Evolutionary conservation across 139 green algal genomes (phyloP).

Genomic region (Coccomyxa sp.): DNA sequence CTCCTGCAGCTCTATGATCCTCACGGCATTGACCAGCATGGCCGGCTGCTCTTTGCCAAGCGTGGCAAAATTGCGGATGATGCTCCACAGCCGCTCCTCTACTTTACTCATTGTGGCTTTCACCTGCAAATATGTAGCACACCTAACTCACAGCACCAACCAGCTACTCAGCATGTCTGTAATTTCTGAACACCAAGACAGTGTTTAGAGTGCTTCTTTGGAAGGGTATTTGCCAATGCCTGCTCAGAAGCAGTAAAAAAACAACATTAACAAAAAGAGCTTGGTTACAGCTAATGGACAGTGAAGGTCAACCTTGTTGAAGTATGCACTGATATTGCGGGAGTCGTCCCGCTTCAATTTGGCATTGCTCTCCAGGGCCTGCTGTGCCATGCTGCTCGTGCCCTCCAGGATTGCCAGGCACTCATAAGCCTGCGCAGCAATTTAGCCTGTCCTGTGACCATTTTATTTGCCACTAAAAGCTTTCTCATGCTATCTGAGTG

Average conservation of each 20-base stretch:
- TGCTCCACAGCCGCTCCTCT: constrained; percentile 66
- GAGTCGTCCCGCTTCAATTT: constrained; percentile 29
- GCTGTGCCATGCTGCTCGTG: constrained; percentile 61
- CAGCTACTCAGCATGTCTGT: neutral
- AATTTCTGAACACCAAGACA: neutral
- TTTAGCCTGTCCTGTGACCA: neutral
- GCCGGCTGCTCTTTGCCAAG: constrained; percentile 50
- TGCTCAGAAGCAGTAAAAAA: no score
- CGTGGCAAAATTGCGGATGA: constrained; percentile 52
- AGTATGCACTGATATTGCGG: constrained; percentile 41
- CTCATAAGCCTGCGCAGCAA: constrained; percentile 34
- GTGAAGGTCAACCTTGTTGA: constrained; percentile 31
- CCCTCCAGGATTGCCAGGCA: constrained; percentile 57
- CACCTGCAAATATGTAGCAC: constrained; percentile 28
- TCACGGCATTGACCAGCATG: constrained; percentile 67
- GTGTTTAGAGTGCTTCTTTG: neutral
- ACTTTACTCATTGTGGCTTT: constrained; percentile 47
- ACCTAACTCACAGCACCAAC: neutral
- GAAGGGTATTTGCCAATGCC: no score
- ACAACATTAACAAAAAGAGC: neutral
- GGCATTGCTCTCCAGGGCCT: constrained; percentile 32
- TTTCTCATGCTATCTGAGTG: no score
- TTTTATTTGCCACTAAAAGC: no score
- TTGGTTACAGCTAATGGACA: neutral
- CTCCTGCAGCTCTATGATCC: constrained; percentile 81